A percentile compares a stretch with the other conserved stretches of the same genome.
These are phyloP conservation scores for Silene vulgaris DNA, from an alignment of 179 eudicot species.

Conservation along the genomic window DNA sequence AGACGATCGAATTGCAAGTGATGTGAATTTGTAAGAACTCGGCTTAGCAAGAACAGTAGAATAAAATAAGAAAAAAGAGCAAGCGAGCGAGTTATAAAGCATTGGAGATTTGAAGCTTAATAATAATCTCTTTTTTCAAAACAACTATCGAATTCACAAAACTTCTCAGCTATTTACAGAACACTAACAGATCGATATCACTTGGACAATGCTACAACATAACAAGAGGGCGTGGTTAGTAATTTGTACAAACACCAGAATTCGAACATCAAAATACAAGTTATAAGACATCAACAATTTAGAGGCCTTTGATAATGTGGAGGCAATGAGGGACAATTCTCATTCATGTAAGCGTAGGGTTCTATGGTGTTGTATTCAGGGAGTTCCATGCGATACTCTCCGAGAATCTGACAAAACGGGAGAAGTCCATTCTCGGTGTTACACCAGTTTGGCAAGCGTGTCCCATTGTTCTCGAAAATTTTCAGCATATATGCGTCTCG, in stretches of 20 bases:
- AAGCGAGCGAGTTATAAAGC: too few relatives aligned
- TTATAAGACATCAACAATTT: too few relatives aligned
- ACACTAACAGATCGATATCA: too few relatives aligned
- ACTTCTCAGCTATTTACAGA: too few relatives aligned
- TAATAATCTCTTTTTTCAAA: too few relatives aligned
- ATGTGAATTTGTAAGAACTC: too few relatives aligned
- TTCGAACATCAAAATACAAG: conserved; percentile 7
- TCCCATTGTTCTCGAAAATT: conserved; percentile 65
- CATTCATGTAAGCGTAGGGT: conserved; percentile 90
- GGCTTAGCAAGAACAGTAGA: too few relatives aligned
- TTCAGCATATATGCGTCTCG: conserved; percentile 93
- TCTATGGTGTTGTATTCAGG: conserved; percentile 73
- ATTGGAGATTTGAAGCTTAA: too few relatives aligned
- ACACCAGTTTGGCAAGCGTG: conserved; percentile 87
- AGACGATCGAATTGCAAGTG: too few relatives aligned
- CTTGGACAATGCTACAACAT: too few relatives aligned
- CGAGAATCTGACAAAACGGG: conserved; percentile 49
- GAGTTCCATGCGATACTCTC: conserved; percentile 88
- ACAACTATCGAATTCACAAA: too few relatives aligned
- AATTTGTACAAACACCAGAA: neutral
- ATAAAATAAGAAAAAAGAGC: too few relatives aligned
- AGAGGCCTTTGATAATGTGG: conserved; percentile 78
- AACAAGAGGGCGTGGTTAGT: conserved; percentile 5
- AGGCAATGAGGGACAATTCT: conserved; percentile 86
- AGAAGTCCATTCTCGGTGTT: conserved; percentile 46